Evolutionary conservation across 129 eudicot genomes (phyloP).

Genomic region (Oenanthe sinensis): DNA sequence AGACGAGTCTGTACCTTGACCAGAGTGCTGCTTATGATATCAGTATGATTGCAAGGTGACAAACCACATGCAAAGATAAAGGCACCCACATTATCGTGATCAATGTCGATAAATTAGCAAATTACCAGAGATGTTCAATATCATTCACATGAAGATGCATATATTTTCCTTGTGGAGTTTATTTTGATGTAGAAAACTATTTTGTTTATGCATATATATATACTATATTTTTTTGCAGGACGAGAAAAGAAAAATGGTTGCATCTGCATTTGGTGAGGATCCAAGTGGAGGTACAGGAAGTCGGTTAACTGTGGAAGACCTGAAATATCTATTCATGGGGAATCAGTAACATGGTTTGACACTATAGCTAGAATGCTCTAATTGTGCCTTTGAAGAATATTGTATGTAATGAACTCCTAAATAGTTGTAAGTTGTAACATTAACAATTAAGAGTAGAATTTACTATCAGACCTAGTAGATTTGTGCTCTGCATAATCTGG

Average conservation of each 20-base stretch:
- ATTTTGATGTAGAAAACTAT: not conserved
- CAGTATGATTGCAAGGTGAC: not conserved
- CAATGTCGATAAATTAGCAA: not conserved
- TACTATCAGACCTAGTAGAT: not conserved
- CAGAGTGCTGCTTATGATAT: not conserved
- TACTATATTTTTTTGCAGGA: conserved; percentile 41
- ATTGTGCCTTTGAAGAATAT: not conserved
- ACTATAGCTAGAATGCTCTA: not conserved
- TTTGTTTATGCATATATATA: not conserved
- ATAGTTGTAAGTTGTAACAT: not conserved
- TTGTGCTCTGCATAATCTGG: conserved; percentile 5
- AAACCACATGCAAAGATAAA: not conserved
- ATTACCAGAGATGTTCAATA: not conserved
- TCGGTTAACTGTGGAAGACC: conserved; percentile 66
- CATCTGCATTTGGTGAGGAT: conserved; percentile 95
- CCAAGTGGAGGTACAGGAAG: conserved; percentile 50
- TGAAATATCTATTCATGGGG: conserved; percentile 46
- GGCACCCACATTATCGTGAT: not conserved
- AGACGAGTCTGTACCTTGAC: not conserved
- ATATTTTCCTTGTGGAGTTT: not conserved
- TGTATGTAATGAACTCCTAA: not conserved
- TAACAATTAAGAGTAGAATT: not conserved
- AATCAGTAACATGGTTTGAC: not conserved
- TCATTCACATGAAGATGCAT: not conserved
- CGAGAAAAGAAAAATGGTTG: conserved; percentile 88